Evolutionary conservation across 139 green algal genomes (phyloP), one percentile per base, ranked within the genome.

Genomic region (Chlorella vulgaris): DNA sequence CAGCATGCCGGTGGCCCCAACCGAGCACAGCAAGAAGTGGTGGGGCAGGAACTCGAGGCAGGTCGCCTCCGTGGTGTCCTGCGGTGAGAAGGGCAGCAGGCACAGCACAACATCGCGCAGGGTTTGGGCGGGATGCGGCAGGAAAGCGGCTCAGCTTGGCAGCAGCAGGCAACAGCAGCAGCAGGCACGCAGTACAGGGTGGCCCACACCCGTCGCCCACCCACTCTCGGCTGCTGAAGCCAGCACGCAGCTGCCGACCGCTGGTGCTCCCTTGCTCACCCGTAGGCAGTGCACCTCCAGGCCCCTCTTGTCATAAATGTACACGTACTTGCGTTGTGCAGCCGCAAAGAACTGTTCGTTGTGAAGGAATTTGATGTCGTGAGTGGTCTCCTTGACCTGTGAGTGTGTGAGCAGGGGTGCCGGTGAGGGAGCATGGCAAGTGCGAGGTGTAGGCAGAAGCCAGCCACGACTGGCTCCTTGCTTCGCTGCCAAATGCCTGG

Each of bases 261-360:
- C 63, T 29, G n/a, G 8, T 29, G 13, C 0, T 26, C 8, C 1
- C 8, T 62, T 0, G 4, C 71, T 13, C 42, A 89, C 88, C 86
- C 93, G 93, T 15, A 99, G 88, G 85, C 96, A 96, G 87, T 99
- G 97, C 40, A 99, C 82, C 90, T 99, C 97, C 36, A 98, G 81
- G 22, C 97, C 97, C 0, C 94, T 84, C 85, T 98, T 97, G 90
- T 99, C 96, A 76, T 99, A 99, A 5, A 99, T 97, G 89, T 98
- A 99, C 24, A 94, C 91, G 78, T 98, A 95, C 81, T 96, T 94
- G 35, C 91, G 93, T 89, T 99, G 96, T 21, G 97, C 97, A 7
- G 90, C 94, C 22, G 97, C 97, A 81, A 97, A 99, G 83, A 98
- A 99, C 19, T 86, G 84, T 78, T 98, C 93, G 83, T 97, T 99